Evolutionary conservation across 352 stramenopile species (phyloP).

Genomic region (Blastocystis sp.): DNA sequence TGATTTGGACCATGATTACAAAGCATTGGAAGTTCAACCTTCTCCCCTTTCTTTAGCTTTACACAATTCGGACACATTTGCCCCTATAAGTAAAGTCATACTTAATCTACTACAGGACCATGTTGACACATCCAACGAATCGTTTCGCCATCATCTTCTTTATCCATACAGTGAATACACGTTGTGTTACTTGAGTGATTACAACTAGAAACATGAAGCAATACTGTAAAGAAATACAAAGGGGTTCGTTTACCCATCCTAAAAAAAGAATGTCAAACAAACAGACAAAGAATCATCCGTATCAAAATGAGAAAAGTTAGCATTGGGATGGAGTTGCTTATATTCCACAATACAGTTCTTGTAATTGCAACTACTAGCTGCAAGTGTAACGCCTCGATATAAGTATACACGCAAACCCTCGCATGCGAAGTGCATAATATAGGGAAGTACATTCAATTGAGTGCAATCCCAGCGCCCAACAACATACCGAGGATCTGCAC

Average conservation of each 20-base stretch:
- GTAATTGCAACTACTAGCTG: constrained; percentile 47
- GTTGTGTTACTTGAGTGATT: constrained; percentile 57
- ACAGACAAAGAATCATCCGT: constrained; percentile 23
- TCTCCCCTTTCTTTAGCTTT: constrained; percentile 59
- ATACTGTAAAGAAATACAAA: not conserved
- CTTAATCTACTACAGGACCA: not conserved
- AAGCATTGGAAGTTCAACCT: constrained; percentile 44
- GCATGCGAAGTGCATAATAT: constrained; percentile 52
- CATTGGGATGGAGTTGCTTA: constrained; percentile 2
- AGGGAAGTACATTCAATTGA: constrained; percentile 36
- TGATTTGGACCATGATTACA: constrained; percentile 58
- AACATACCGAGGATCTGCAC: constrained; percentile 43
- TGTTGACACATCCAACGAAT: constrained; percentile 51
- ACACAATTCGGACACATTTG: constrained; percentile 63
- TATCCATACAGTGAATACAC: constrained; percentile 59
- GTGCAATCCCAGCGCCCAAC: constrained; percentile 56
- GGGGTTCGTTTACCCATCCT: constrained; percentile 38
- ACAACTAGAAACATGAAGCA: constrained; percentile 15
- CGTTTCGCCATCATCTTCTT: not conserved
- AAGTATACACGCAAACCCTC: constrained; percentile 59
- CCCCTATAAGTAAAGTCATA: constrained; percentile 20
- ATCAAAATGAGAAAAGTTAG: constrained; percentile 46
- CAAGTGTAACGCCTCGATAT: constrained; percentile 17
- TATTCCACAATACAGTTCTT: constrained; percentile 59
- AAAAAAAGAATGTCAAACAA: constrained; percentile 44